These are phyloP conservation scores for bread wheat (Triticum aestivum) DNA, from an alignment of 176 grass and related monocot species.

Conservation along the genomic window IWGSC_CS_RefSeq_v2.1 NC_057814.1:312159649-312160148, in stretches of 20 bases:
- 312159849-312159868: neutral
- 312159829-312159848: neutral
- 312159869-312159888: neutral
- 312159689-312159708: constrained; percentile 83
- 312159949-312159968: neutral
- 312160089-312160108: neutral
- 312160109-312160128: neutral
- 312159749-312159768: constrained; percentile 20
- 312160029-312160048: neutral
- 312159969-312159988: neutral
- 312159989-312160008: neutral
- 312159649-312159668: constrained; percentile 77
- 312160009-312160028: neutral
- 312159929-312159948: neutral
- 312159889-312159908: neutral
- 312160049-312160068: neutral
- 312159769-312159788: neutral
- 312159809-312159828: neutral
- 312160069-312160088: too few species aligned
- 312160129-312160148: neutral
- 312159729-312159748: constrained; percentile 78
- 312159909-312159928: too few species aligned
- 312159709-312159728: constrained; percentile 80
- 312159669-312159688: constrained; percentile 89
- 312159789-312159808: neutral